Evolutionary conservation across 805 yeast species (phyloP).

Genomic region (Candida insectorum): DNA sequence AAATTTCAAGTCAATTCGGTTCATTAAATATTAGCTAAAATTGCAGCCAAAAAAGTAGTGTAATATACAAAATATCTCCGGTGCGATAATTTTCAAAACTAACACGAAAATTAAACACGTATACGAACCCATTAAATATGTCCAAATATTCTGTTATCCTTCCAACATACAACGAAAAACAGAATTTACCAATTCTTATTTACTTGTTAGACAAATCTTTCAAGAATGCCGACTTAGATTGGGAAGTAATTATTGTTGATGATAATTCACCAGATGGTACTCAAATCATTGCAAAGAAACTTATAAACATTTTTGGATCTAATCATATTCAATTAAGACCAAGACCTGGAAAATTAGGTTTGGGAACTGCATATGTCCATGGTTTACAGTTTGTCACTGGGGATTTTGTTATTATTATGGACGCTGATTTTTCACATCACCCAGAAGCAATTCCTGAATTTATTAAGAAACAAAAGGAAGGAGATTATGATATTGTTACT

Average conservation of each 20-base stretch:
- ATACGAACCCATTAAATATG: conserved; percentile 2
- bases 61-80: no score
- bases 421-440: conserved; percentile 80
- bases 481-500: conserved; percentile 50
- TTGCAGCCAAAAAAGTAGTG: no score
- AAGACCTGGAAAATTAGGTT: conserved; percentile 73
- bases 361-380: conserved; percentile 79
- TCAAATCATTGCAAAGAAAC: conserved; percentile 64
- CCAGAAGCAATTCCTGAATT: conserved; percentile 78
- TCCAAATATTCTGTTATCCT: conserved; percentile 66
- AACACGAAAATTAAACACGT: no score
- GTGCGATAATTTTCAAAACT: no score
- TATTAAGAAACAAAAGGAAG: conserved; percentile 56
- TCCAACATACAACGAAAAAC: conserved; percentile 76
- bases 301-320: conserved; percentile 54
- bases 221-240: conserved; percentile 51
- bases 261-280: conserved; percentile 83
- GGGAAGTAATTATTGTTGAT: conserved; percentile 79
- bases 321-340: conserved; percentile 64
- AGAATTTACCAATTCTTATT: conserved; percentile 59
- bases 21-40: no score
- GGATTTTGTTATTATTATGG: conserved; percentile 76
- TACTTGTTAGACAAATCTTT: conserved; percentile 70
- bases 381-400: conserved; percentile 72
- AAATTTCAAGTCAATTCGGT: no score